Percentiles rank a stretch among this genome's conserved stretches.
phyloP scores from a whole-genome alignment of 192 early-diverging fungal genomes.

The Coemansia aciculifera region DNA sequence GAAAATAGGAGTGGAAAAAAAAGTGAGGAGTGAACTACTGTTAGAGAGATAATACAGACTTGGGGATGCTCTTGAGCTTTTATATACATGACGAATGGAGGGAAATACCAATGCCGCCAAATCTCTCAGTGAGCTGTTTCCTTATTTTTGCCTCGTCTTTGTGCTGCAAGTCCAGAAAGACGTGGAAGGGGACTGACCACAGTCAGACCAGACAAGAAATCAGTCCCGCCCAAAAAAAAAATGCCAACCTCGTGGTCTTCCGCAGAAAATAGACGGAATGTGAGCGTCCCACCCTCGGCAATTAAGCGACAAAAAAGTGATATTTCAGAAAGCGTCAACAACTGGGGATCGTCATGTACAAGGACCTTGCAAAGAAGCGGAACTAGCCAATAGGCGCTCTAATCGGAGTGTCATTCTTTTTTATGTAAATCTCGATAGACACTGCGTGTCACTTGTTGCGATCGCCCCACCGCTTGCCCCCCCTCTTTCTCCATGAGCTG shows the following conservation, averaged over 20 bases:
- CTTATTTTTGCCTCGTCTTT: background rate
- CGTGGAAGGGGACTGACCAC: background rate
- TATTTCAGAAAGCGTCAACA: background rate
- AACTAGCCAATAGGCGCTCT: background rate
- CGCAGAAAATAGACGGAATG: background rate
- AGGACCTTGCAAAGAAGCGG: background rate
- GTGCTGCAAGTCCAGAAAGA: conserved; percentile 1
- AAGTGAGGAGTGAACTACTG: conserved; percentile 10
- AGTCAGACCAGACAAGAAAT: background rate
- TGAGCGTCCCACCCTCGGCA: background rate
- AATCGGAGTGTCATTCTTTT: conserved; percentile 12
- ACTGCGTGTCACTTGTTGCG: background rate
- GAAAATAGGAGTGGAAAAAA: conserved; percentile 2
- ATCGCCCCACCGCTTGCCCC: background rate
- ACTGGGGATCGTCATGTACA: background rate
- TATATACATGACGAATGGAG: background rate
- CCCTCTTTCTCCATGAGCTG: background rate
- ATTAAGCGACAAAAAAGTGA: background rate
- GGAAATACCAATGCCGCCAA: background rate
- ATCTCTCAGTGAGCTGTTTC: background rate
- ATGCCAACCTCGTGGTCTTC: background rate
- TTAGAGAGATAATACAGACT: conserved; percentile 1
- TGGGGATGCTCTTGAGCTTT: background rate
- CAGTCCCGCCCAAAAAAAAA: background rate
- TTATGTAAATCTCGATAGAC: conserved; percentile 5